Percentiles rank a stretch among this genome's conserved stretches.
Conservation (phyloP, 1,139 yeast species). For the Hanseniaspora sp. region DNA sequence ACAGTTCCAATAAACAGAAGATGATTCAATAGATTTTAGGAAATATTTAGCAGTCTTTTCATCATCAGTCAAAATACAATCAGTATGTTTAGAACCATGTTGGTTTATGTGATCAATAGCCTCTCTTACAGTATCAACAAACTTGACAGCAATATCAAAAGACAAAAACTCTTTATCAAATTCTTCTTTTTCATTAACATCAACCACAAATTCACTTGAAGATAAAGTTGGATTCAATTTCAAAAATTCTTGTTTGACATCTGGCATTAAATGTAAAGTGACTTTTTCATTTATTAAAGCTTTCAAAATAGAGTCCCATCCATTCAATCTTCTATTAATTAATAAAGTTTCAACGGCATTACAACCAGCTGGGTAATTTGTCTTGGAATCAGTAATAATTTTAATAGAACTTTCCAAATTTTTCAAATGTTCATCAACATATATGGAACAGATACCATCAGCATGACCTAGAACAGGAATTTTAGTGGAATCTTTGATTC, state of each 20-base stretch:
- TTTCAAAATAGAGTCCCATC: slow-evolving; percentile 37
- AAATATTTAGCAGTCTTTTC: slow-evolving; percentile 61
- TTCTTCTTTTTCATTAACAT: slow-evolving; percentile 45
- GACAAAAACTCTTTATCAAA: slow-evolving; percentile 78
- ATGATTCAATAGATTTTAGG: slow-evolving; percentile 78
- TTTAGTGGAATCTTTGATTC: slow-evolving; percentile 74
- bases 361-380: slow-evolving; percentile 97
- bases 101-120: slow-evolving; percentile 77
- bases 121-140: slow-evolving; percentile 46
- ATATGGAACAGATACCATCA: slow-evolving; percentile 90
- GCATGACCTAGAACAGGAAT: slow-evolving; percentile 98
- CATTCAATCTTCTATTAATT: slow-evolving; percentile 44
- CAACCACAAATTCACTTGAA: slow-evolving; percentile 27
- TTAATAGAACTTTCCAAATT: slow-evolving; percentile 56
- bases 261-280: slow-evolving; percentile 54
- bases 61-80: slow-evolving; percentile 71
- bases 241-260: slow-evolving; percentile 32
- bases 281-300: slow-evolving; percentile 56
- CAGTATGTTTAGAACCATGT: slow-evolving; percentile 96
- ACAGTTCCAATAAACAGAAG: slow-evolving; percentile 98
- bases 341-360: slow-evolving; percentile 87
- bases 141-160: slow-evolving; percentile 64
- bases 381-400: slow-evolving; percentile 74
- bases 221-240: slow-evolving; percentile 23
- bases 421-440: slow-evolving; percentile 56